Conservation (phyloP, 192 early-diverging fungal species). For the Backusella liffmaniae region DNA sequence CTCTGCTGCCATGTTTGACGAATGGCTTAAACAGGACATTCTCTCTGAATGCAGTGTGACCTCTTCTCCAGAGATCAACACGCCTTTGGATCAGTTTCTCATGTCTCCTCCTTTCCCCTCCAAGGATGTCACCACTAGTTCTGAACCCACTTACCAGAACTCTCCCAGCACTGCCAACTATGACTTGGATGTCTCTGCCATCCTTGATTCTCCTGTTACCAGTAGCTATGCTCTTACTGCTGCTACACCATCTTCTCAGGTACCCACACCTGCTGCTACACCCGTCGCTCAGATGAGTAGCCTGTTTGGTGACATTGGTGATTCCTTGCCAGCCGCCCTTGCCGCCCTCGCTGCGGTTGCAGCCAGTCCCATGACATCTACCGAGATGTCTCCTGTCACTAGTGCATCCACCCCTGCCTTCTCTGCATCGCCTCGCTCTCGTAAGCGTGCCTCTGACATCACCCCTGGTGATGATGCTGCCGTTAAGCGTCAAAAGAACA, state of each 20-base stretch:
- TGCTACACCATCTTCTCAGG: not conserved
- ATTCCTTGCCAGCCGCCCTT: constrained; percentile 13
- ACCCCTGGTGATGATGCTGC: constrained; percentile 45
- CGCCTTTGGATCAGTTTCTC: constrained; percentile 33
- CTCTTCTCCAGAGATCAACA: constrained; percentile 31
- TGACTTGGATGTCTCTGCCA: constrained; percentile 29
- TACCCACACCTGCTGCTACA: not conserved
- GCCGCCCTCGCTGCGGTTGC: constrained; percentile 14
- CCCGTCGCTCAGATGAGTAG: not conserved
- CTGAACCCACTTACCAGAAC: not conserved
- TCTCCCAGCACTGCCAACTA: not conserved
- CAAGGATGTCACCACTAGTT: constrained; percentile 10
- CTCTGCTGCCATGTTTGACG: constrained; percentile 36
- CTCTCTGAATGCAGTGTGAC: constrained; percentile 30
- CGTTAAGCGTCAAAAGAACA: constrained; percentile 74
- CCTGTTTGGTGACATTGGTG: constrained; percentile 16
- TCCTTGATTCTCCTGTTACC: constrained; percentile 22
- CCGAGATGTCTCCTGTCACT: constrained; percentile 4
- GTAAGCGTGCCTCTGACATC: constrained; percentile 16
- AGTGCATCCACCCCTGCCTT: constrained; percentile 11
- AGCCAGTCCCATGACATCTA: not conserved
- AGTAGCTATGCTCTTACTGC: not conserved
- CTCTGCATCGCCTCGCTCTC: constrained; percentile 3
- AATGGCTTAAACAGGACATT: constrained; percentile 46
- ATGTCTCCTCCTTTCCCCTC: constrained; percentile 21